Conservation (phyloP, 352 stramenopile species). For the Phytophthora podocarpi region DNA sequence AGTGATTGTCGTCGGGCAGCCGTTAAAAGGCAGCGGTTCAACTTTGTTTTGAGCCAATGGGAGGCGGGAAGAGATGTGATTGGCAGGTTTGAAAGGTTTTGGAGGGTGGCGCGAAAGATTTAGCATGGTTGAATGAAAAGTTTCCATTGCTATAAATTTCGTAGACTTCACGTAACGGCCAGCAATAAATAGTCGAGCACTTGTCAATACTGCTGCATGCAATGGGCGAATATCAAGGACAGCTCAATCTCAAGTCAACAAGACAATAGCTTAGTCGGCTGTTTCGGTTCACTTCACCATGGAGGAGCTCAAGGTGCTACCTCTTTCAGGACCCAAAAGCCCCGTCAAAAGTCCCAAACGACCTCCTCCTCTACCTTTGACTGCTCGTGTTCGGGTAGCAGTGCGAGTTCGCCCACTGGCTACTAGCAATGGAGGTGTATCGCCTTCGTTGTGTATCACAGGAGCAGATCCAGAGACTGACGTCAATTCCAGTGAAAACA, state of each 20-base stretch:
- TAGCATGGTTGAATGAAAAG: background rate
- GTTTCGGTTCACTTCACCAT: constrained; percentile 21
- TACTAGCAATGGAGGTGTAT: background rate
- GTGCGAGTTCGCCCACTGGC: constrained; percentile 59
- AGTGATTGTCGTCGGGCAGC: constrained; percentile 13
- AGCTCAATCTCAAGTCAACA: background rate
- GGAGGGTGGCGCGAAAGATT: constrained; percentile 12
- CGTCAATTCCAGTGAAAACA: background rate
- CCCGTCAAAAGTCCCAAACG: constrained; percentile 22
- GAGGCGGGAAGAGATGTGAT: constrained; percentile 13
- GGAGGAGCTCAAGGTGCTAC: constrained; percentile 9
- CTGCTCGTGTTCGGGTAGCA: constrained; percentile 60
- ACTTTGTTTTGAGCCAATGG: constrained; percentile 24
- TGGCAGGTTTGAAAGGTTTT: constrained; percentile 23
- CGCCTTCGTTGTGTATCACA: constrained; percentile 20
- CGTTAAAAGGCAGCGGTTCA: constrained; percentile 14
- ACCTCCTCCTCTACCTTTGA: constrained; percentile 13
- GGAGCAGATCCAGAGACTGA: constrained; percentile 1
- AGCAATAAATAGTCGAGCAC: constrained; percentile 16
- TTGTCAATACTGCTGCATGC: background rate
- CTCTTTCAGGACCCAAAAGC: constrained; percentile 10
- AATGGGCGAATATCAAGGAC: background rate
- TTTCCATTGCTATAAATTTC: background rate
- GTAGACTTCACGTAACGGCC: too few relatives aligned
- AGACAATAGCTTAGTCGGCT: constrained; percentile 18